phyloP scores from a whole-genome alignment of 495 filamentous ascomycete genomes.

The Parathielavia appendiculata region DNA sequence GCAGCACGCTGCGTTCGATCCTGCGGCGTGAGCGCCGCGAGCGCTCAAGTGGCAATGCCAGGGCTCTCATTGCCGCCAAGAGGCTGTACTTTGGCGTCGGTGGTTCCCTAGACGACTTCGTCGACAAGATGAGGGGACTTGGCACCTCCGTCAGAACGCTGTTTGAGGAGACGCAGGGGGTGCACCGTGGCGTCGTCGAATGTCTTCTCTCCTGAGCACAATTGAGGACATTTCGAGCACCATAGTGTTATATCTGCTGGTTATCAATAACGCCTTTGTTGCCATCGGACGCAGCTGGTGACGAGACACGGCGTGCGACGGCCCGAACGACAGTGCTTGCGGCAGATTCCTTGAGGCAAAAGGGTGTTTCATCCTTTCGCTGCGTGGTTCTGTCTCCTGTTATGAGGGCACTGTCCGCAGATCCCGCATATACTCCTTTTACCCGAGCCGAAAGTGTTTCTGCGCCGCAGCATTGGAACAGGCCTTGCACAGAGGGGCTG shows the following conservation, averaged over 20 bases:
- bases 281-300: neutral
- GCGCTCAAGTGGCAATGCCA: slow-evolving; percentile 38
- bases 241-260: neutral
- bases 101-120: slow-evolving; percentile 85
- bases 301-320: neutral
- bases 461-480: neutral
- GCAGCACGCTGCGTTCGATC: slow-evolving; percentile 61
- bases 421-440: slow-evolving; percentile 4
- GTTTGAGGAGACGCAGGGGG: slow-evolving; percentile 57
- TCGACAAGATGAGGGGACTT: slow-evolving; percentile 52
- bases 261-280: neutral
- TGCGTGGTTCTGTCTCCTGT: slow-evolving; percentile 7
- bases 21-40: slow-evolving; percentile 50
- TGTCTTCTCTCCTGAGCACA: slow-evolving; percentile 32
- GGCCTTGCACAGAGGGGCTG: neutral
- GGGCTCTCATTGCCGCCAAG: slow-evolving; percentile 84
- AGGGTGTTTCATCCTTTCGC: slow-evolving; percentile 10
- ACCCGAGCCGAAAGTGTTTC: slow-evolving; percentile 9
- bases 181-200: slow-evolving; percentile 51
- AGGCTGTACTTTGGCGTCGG: slow-evolving; percentile 95
- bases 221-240: neutral
- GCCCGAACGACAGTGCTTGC: neutral
- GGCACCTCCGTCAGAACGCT: slow-evolving; percentile 55
- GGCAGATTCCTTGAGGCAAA: neutral
- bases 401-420: slow-evolving; percentile 11